phyloP scores from a whole-genome alignment of 1,284 basidiomycete genomes.

The Tylopilus sp. region DNA sequence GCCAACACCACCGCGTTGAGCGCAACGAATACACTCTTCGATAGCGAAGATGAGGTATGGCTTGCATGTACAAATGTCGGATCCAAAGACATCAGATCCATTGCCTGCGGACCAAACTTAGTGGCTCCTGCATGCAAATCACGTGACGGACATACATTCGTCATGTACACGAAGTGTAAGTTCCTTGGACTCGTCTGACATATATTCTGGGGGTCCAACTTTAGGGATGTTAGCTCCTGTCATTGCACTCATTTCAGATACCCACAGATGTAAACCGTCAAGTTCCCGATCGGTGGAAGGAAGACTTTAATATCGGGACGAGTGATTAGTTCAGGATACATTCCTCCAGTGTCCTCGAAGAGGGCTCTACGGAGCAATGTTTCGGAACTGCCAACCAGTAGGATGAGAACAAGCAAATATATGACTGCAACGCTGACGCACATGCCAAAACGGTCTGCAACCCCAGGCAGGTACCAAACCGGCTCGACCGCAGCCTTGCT shows the following conservation, averaged over 20 bases:
- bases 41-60: slow-evolving; percentile 92
- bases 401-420: background rate
- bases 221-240: slow-evolving; percentile 2
- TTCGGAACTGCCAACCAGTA: slow-evolving; percentile 58
- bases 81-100: slow-evolving; percentile 84
- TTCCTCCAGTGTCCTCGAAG: slow-evolving; percentile 93
- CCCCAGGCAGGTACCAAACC: slow-evolving; percentile 94
- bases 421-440: slow-evolving; percentile 37
- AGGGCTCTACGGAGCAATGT: slow-evolving; percentile 78
- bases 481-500: slow-evolving; percentile 88
- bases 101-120: slow-evolving; percentile 47
- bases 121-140: background rate
- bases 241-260: slow-evolving; percentile 8
- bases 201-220: slow-evolving; percentile 80
- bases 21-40: slow-evolving; percentile 83
- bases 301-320: slow-evolving; percentile 94
- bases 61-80: slow-evolving; percentile 93
- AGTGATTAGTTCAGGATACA: slow-evolving; percentile 95
- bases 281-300: slow-evolving; percentile 87
- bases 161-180: slow-evolving; percentile 92
- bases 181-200: slow-evolving; percentile 78
- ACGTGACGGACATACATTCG: slow-evolving; percentile 60
- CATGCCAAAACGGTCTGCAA: slow-evolving; percentile 86
- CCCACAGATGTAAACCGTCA: slow-evolving; percentile 91
- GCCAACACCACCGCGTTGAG: slow-evolving; percentile 87